phyloP scores from a whole-genome alignment of 495 filamentous ascomycete species.

The Aspergillus indologenus region DNA sequence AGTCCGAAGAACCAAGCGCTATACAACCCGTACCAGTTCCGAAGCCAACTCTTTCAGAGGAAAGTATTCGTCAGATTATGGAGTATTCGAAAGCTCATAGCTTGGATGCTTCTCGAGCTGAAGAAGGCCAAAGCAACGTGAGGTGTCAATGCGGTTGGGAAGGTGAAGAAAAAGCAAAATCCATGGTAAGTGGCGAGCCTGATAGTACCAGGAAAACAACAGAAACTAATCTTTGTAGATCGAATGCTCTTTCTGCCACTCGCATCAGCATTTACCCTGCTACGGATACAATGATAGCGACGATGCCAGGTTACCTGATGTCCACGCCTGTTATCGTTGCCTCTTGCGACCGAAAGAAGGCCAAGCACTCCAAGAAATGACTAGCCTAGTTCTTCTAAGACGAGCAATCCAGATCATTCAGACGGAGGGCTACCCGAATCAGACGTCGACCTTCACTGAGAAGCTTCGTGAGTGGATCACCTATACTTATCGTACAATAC shows the following conservation, averaged over 20 bases:
- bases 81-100: slow-evolving; percentile 6
- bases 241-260: slow-evolving; percentile 44
- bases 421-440: slow-evolving; percentile 25
- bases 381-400: slow-evolving; percentile 32
- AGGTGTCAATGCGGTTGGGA: slow-evolving; percentile 43
- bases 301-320: slow-evolving; percentile 30
- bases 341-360: slow-evolving; percentile 38
- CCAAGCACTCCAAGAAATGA: slow-evolving; percentile 30
- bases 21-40: background rate
- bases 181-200: slow-evolving; percentile 34
- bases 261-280: slow-evolving; percentile 48
- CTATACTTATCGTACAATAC: background rate
- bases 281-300: slow-evolving; percentile 38
- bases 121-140: slow-evolving; percentile 15
- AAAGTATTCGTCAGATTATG: slow-evolving; percentile 15
- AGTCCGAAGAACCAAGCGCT: background rate
- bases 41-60: slow-evolving; percentile 9
- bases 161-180: slow-evolving; percentile 34
- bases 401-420: slow-evolving; percentile 28
- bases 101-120: background rate
- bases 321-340: slow-evolving; percentile 50
- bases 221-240: slow-evolving; percentile 29
- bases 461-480: slow-evolving; percentile 26
- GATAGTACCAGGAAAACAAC: background rate
- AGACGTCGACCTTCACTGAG: slow-evolving; percentile 21